Evolutionary conservation across 2,329 filamentous ascomycete genomes (phyloP).

Genomic region (Aureobasidium sp.): DNA sequence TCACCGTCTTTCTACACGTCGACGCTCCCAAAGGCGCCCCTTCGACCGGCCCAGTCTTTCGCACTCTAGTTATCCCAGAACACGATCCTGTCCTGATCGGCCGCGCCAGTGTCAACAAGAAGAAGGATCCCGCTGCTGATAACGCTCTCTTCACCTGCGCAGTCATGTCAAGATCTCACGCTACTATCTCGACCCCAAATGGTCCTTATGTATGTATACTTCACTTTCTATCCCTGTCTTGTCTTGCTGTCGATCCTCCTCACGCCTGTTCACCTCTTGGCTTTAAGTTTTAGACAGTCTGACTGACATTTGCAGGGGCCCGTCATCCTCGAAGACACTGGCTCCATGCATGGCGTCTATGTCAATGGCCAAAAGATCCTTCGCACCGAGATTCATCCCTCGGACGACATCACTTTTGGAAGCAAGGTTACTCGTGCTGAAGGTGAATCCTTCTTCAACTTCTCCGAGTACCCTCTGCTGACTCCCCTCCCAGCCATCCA

Average conservation of each 20-base stretch:
- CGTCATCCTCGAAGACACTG: constrained; percentile 27
- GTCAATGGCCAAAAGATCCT: constrained; percentile 26
- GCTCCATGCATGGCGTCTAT: constrained; percentile 30
- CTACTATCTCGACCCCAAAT: constrained; percentile 22
- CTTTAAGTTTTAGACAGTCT: not conserved
- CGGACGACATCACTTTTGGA: constrained; percentile 29
- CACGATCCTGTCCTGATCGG: constrained; percentile 31
- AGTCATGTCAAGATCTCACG: constrained; percentile 31
- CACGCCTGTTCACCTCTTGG: not conserved
- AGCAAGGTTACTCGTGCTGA: constrained; percentile 20
- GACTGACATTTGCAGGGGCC: constrained; percentile 8
- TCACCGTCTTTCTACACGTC: not conserved
- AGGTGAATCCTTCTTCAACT: constrained; percentile 8
- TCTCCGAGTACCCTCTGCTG: constrained; percentile 14
- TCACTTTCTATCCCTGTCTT: not conserved
- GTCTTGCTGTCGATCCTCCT: not conserved
- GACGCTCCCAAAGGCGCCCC: not conserved
- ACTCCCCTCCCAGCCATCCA: constrained; percentile 8
- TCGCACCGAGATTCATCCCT: constrained; percentile 19
- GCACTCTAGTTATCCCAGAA: not conserved
- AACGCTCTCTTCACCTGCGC: constrained; percentile 33
- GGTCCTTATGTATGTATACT: constrained; percentile 6
- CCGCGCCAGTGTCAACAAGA: constrained; percentile 35
- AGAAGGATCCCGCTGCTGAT: constrained; percentile 20
- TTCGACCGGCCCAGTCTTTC: not conserved